Conservation (phyloP, 1,139 yeast species). For the Blastobotrys illinoisensis region DNA sequence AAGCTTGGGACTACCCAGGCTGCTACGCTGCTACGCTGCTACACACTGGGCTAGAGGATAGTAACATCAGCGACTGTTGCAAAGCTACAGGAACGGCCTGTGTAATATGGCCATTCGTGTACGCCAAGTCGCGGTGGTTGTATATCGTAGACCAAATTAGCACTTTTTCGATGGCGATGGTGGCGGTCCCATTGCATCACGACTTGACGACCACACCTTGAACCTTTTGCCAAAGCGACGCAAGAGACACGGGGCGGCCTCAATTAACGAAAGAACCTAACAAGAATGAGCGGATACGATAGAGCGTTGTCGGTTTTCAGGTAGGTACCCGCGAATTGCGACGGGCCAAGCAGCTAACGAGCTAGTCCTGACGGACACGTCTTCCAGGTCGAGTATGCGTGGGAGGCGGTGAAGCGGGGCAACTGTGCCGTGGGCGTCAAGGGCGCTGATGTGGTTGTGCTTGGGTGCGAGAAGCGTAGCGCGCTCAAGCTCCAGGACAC, state of each 20-base stretch:
- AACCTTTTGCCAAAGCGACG: conserved; percentile 39
- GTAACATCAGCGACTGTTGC: too few species aligned
- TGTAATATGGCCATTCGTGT: too few species aligned
- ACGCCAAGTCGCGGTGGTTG: neutral
- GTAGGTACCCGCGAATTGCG: conserved; percentile 42
- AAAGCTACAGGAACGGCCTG: too few species aligned
- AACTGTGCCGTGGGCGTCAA: conserved; percentile 97
- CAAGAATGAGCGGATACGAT: conserved; percentile 93
- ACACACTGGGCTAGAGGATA: too few species aligned
- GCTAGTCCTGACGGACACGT: conserved; percentile 96
- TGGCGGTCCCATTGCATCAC: conserved; percentile 43
- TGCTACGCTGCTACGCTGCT: too few species aligned
- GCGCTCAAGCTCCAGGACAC: conserved; percentile 94
- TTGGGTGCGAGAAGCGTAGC: conserved; percentile 96
- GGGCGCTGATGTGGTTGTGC: conserved; percentile 80
- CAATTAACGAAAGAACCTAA: neutral
- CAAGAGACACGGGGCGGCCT: neutral
- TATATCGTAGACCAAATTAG: neutral
- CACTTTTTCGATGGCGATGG: neutral
- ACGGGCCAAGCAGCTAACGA: conserved; percentile 20
- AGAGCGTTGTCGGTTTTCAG: conserved; percentile 97
- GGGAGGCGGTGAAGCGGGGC: conserved; percentile 97
- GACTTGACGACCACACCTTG: conserved; percentile 47
- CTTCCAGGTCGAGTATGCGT: conserved; percentile 96
- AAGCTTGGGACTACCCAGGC: too few species aligned